Base-by-base conservation (phyloP, 2,329 filamentous ascomycete species). In the Acephala macrosclerotiorum region DNA sequence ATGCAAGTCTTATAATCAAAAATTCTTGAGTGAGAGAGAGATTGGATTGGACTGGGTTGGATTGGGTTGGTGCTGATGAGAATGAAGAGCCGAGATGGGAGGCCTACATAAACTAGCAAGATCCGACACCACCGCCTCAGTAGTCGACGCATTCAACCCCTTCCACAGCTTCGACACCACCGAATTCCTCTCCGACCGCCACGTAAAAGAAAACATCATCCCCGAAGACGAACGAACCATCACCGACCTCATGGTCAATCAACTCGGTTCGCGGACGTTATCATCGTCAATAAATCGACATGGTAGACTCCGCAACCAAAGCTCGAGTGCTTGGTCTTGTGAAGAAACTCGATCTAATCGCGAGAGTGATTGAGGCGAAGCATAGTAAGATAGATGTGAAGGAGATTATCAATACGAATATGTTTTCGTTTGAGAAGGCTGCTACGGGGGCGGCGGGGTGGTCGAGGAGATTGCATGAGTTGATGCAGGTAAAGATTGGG, bases 261-360 rank as follows among this genome's bases (percentile, higher is more conserved):
- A 93, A 72, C 91, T 93, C 66, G 91, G 76, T 93, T 93, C 71
- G 89, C 90, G 0, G 89, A 93, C 69, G 89, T 92, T 7, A 83
- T 93, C 16, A 82, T 92, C 3, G 78, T 92, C 22, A 93, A 93
- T 78, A 93, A 80, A 73, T 82, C 7, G 72, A 78, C 14, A 56
- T 58, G 22, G 55, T 70, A 3, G 76, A 81, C 47, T 75, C 78
- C 5, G 78, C 73, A 22, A 83, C 80, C 0, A 79, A 82, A 20
- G 72, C 77, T 4, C 79, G 84, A 2, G 82, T 91, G 61, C 75
- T 80, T 2, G 79, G 82, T 0, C 77, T 91, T 11, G 78, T 91
- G 61, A 82, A 82, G 64, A 83, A 86, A 58, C 82, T 93, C 18
- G 93, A 93, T 68, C 90, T 87, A 1, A 81, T 83, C 0, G 89